Base-by-base conservation (phyloP, 2,329 filamentous ascomycete species). In the Pseudocercospora fijiensis region DNA sequence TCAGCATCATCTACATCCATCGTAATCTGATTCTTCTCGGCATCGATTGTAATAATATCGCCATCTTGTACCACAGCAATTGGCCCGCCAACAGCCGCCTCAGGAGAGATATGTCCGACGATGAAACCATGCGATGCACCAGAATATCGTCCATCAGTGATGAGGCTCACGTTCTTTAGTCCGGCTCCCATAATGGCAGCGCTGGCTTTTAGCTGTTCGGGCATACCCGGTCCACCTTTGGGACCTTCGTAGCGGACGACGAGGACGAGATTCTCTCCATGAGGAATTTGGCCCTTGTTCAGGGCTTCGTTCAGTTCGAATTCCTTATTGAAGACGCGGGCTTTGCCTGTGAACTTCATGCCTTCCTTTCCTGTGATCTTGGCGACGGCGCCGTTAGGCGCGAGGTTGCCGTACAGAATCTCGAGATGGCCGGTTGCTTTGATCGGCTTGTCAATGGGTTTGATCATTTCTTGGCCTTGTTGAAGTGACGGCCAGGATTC, bases 291-390 rank as follows among this genome's bases (percentile, higher is more conserved):
- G 60, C 92, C 89, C 20, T 81, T 80, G 24, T 87, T 88, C 11
- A 98, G 83, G 0, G 93, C 92, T 0, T 83, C 79, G 75, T 96
- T 88, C 51, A 97, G 86, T 70, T 88, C 84, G 70, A 87, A 83
- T 78, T 97, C 94, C 73, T 95, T 94, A 78, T 97, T 83, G 76
- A 95, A 98, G 52, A 96, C 91, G 20, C 88, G 84, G 0, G 92
- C 94, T 68, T 86, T 87, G 56, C 94, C 94, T 0, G 84, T 88
- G 78, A 98, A 98, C 11, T 79, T 82, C 6, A 92, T 84, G 2
- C 94, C 94, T 77, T 98, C 94, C 76, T 97, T 97, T 37, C 94
- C 94, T 0, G 94, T 97, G 77, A 98, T 97, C 78, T 98, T 98
- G 65, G 92, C 93, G 1, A 98, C 93, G 0, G 93, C 90, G 33